Evolutionary conservation across 495 filamentous ascomycete species (phyloP), one percentile per base, ranked within the genome.

Genomic region (Penicillium maclennaniae): DNA sequence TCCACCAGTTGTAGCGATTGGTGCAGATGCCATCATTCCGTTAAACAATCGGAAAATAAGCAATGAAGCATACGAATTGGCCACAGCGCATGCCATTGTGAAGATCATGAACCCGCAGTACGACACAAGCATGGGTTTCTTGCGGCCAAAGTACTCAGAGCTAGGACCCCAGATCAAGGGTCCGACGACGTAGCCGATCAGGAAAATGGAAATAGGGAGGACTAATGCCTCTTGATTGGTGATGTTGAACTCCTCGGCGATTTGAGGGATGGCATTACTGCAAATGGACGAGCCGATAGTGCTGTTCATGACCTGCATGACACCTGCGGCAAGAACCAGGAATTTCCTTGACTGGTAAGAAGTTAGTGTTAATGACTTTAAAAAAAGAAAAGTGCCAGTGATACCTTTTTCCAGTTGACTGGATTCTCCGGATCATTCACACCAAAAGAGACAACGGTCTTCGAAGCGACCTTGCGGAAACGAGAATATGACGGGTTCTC

Each of bases 201-300:
- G 71, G 51, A 82, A 92, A 6, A 88, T 80, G 0, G 87, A 89
- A 9, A 87, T 87, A 1, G 88, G 88, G 3, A 92, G 75, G n/a
- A 88, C 83, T 10, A 83, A 71, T 16, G 79, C 72, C 40, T 71
- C 68, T 40, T 84, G 61, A 34, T 80, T 77, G 3, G 74, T 77
- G 47, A 89, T 69, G 46, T 76, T 50, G 69, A 84, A 90, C 49
- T 85, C 75, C 7, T 67, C 56, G 0, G 76, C 68, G 16, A 88
- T 86, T 44, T 74, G 79, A 5, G 73, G 74, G 38, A 80, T 81
- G 38, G 81, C 81, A 58, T 81, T 85, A 50, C 81, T 81, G 2
- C 87, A 84, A 15, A 92, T 68, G 0, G 84, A 78, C 26, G 82
- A 86, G 3, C 83, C 82, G 60, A 91, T 79, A n/a, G 87, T 90